phyloP scores from a whole-genome alignment of 805 yeast species.

The Schizosaccharomyces pombe region DNA sequence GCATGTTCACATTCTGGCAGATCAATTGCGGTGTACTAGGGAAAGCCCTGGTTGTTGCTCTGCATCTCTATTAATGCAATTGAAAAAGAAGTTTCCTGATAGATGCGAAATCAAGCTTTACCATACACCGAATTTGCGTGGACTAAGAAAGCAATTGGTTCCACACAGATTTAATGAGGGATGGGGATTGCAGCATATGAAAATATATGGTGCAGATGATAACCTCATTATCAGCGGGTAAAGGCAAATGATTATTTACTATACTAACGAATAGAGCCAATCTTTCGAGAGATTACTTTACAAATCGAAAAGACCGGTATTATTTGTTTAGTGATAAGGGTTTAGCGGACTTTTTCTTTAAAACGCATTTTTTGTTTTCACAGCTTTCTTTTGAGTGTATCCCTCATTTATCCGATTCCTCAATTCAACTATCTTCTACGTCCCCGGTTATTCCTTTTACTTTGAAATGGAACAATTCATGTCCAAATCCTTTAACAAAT shows the following conservation, averaged over 20 bases:
- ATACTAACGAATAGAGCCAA: conserved; percentile 29
- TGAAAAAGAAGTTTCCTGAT: conserved; percentile 34
- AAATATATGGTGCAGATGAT: conserved; percentile 80
- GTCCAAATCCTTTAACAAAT: background rate
- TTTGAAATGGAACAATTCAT: background rate
- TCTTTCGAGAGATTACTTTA: conserved; percentile 72
- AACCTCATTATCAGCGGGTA: conserved; percentile 52
- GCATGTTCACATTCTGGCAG: conserved; percentile 51
- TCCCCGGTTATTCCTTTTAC: no score
- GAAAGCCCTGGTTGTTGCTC: conserved; percentile 65
- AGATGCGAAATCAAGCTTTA: conserved; percentile 65
- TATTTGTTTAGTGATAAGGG: conserved; percentile 28
- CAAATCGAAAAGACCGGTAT: conserved; percentile 85
- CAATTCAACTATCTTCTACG: no score
- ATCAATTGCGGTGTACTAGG: conserved; percentile 78
- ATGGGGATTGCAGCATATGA: conserved; percentile 88
- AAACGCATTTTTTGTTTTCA: background rate
- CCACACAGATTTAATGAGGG: conserved; percentile 83
- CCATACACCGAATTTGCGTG: conserved; percentile 68
- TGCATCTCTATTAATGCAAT: conserved; percentile 45
- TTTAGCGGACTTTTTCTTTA: background rate
- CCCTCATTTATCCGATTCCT: no score
- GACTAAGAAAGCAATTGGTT: conserved; percentile 35
- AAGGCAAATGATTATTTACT: conserved; percentile 15
- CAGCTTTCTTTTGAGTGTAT: background rate